phyloP scores from a whole-genome alignment of 495 filamentous ascomycete species.

The Podospora pseudopauciseta region DNA sequence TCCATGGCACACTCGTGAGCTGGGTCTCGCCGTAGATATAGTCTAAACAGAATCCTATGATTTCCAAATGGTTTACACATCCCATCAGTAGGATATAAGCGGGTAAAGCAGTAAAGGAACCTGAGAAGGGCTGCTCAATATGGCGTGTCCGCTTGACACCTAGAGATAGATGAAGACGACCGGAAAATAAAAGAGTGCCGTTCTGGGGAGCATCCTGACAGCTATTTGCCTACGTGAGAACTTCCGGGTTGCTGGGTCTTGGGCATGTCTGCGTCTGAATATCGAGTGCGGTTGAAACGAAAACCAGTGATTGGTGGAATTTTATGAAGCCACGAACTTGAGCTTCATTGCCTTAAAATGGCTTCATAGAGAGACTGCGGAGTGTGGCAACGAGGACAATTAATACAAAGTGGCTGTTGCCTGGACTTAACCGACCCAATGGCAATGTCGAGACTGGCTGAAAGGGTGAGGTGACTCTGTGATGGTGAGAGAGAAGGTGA shows the following conservation, averaged over 20 bases:
- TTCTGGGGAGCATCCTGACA: background rate
- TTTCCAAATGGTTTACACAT: background rate
- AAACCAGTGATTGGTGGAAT: background rate
- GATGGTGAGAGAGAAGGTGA: background rate
- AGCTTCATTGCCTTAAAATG: background rate
- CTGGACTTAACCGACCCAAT: constrained; percentile 1
- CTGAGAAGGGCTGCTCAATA: background rate
- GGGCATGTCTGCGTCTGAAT: background rate
- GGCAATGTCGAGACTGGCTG: background rate
- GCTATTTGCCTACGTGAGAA: background rate
- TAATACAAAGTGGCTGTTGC: background rate
- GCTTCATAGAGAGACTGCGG: background rate
- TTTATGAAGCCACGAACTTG: background rate
- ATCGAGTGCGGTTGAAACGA: background rate
- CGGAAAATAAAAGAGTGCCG: background rate
- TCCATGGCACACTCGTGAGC: background rate
- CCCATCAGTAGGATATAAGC: background rate
- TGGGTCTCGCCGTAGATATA: background rate
- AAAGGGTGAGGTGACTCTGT: background rate
- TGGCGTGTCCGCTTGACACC: background rate
- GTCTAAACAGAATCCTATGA: background rate
- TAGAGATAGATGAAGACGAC: background rate
- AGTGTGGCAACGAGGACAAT: background rate
- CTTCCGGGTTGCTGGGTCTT: background rate
- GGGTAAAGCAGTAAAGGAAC: background rate